Evolutionary conservation across 73 alveolate genomes (phyloP), one percentile per base, ranked within the genome.

Genomic region (Paramecium sexaurelia): DNA sequence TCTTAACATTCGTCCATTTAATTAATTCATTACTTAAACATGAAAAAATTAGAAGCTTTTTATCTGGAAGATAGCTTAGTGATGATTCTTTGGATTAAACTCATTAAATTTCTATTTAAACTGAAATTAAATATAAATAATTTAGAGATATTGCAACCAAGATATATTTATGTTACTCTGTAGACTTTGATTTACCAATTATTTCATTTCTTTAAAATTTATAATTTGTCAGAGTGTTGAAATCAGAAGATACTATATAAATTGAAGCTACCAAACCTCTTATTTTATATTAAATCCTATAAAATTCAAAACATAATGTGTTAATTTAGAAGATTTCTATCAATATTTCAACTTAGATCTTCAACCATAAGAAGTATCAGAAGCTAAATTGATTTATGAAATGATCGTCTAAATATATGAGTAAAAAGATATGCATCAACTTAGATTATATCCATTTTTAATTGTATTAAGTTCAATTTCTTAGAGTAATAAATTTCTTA

Each of bases 111-210:
- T 61, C 83, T 0, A 61, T 61, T 5, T 24, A 61, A 61, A 61
- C 83, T 2, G 83, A 61, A 61, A 61, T 61, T 5, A 61, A 61
- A n/a, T 61, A 61, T 45, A 61, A 61, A 61, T n/a, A 61, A 32
- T 1, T 32, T 5, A 61, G 83, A 61, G 83, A 61, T n/a, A 61
- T 32, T 22, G 43, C 43, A 5, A 61, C 83, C 43, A 61, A 26
- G 26, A 61, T 61, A 4, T 9, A 26, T 10, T 8, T 61, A 11
- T 61, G 83, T 29, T 61, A 61, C 7, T 24, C 83, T 6, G 26
- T 61, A 13, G 83, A 61, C 8, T 61, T 61, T 61, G 83, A 61
- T 29, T 24, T 61, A 3, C 83, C 83, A 11, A 32, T 61, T 10
- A 29, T 61, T 13, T 8, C 83, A 10, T 61, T 61, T 24, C 83